These are phyloP conservation scores for Rosa chinensis DNA, from an alignment of 306 rosid genomes.

Conservation along the genomic window DNA sequence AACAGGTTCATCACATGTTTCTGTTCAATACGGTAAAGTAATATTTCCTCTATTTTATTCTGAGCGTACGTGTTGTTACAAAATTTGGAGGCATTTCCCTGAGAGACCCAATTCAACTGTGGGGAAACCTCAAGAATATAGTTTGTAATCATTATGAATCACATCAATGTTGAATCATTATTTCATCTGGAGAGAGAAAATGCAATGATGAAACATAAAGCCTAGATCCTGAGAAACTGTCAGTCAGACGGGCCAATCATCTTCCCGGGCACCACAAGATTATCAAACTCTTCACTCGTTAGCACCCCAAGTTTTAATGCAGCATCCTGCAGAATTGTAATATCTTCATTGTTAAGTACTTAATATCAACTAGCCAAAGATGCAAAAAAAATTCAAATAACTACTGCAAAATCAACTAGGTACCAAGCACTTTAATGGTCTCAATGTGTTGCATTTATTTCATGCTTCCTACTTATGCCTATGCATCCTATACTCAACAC, in stretches of 20 bases:
- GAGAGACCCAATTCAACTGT: constrained; percentile 8
- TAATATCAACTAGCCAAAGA: constrained; percentile 5
- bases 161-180: background rate
- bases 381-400: background rate
- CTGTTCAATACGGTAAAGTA: background rate
- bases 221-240: constrained; percentile 8
- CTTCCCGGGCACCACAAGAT: constrained; percentile 92
- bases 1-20: background rate
- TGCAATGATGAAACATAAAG: background rate
- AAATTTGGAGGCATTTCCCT: constrained; percentile 39
- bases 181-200: constrained; percentile 9
- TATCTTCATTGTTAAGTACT: constrained; percentile 13
- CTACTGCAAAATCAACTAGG: constrained; percentile 12
- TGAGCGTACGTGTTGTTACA: constrained; percentile 20
- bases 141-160: background rate
- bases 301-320: constrained; percentile 90
- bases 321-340: constrained; percentile 64
- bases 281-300: constrained; percentile 75
- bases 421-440: constrained; percentile 12
- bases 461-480: background rate
- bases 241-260: constrained; percentile 87
- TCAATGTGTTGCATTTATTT: constrained; percentile 16
- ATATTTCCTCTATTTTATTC: constrained; percentile 25
- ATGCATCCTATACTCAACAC: background rate
- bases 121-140: constrained; percentile 41